Base-by-base conservation (phyloP, 495 filamentous ascomycete species). In the Penicillium flavigenum region DNA sequence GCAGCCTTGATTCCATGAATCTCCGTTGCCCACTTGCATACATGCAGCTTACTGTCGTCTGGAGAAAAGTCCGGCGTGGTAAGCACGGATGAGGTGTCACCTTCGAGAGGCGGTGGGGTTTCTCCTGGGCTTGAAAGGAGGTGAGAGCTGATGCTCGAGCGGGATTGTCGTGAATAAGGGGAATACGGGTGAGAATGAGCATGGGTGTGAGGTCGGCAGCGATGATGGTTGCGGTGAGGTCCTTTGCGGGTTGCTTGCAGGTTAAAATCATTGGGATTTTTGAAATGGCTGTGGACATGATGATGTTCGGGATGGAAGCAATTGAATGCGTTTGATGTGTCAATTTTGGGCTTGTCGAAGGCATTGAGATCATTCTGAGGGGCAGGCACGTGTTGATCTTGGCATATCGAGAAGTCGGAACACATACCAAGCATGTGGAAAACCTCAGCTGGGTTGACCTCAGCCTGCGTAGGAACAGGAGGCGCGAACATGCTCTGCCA, bases 381-480 rank as follows among this genome's bases (percentile, higher is more conserved):
- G 17, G 62, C 59, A 22, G 63, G 55, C 22, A 67, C 58, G 17
- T 76, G 70, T 32, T 64, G 65, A 34, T 69, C 63, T 19, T 72
- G 63, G 39, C 66, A 71, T 24, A 59, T 57, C 12, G 68, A 67
- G 22, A 68, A 67, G 54, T 76, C 72, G 14, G 73, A 62, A 39
- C 75, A 76, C 57, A 71, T 68, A 9, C 72, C 72, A 47, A 76
- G 67, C 65, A 77, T 72, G 49, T 77, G 75, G 52, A 76, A 77
- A 39, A 75, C 68, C 14, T 77, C 75, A 12, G 65, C 60, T 8
- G 73, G 73, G 52, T 75, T 75, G 29, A 76, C 70, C 12, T 69
- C 63, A 8, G 63, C 66, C 52, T 67, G 72, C 3, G 47, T 29
- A 10, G 72, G 70, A 45, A 61, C 59, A 7, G 68, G 62, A 31